Evolutionary conservation across 2,329 filamentous ascomycete species (phyloP).

Genomic region (Ceratocystis albifundus): DNA sequence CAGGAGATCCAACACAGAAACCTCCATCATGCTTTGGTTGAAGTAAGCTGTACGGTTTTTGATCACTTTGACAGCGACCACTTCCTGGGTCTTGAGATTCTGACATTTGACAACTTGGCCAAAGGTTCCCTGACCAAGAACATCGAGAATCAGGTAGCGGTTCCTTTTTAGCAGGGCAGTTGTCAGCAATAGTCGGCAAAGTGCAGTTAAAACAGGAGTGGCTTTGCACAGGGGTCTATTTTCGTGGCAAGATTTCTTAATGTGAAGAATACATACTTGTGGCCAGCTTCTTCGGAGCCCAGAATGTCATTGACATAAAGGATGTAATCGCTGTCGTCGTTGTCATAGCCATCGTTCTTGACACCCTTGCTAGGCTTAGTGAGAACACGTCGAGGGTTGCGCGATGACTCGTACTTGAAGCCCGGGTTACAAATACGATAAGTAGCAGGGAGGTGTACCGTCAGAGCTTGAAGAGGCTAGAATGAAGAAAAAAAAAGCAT

Average conservation of each 20-base stretch:
- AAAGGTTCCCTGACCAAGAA: slow-evolving; percentile 93
- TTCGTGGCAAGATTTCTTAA: neutral
- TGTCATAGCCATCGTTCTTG: slow-evolving; percentile 98
- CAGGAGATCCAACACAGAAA: slow-evolving; percentile 89
- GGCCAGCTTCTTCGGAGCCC: slow-evolving; percentile 91
- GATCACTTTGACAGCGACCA: slow-evolving; percentile 97
- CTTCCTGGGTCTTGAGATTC: slow-evolving; percentile 94
- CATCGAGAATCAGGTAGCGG: slow-evolving; percentile 91
- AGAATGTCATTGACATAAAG: slow-evolving; percentile 98
- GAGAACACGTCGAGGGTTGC: slow-evolving; percentile 86
- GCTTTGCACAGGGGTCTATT: neutral
- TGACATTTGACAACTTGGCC: slow-evolving; percentile 98
- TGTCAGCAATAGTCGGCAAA: neutral
- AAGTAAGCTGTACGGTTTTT: slow-evolving; percentile 99
- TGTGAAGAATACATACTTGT: slow-evolving; percentile 56
- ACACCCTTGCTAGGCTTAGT: slow-evolving; percentile 97
- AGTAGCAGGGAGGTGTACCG: slow-evolving; percentile 80
- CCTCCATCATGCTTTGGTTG: slow-evolving; percentile 99
- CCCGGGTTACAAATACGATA: slow-evolving; percentile 96
- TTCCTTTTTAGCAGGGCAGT: slow-evolving; percentile 45
- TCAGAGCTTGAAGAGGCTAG: slow-evolving; percentile 88
- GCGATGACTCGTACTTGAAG: slow-evolving; percentile 97
- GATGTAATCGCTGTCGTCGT: slow-evolving; percentile 98
- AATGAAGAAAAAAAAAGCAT: slow-evolving; percentile 12
- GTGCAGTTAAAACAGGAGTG: neutral